These are phyloP conservation scores for Solanum lycopersicoides DNA, from an alignment of 257 asterid species.

Conservation along the genomic window DNA sequence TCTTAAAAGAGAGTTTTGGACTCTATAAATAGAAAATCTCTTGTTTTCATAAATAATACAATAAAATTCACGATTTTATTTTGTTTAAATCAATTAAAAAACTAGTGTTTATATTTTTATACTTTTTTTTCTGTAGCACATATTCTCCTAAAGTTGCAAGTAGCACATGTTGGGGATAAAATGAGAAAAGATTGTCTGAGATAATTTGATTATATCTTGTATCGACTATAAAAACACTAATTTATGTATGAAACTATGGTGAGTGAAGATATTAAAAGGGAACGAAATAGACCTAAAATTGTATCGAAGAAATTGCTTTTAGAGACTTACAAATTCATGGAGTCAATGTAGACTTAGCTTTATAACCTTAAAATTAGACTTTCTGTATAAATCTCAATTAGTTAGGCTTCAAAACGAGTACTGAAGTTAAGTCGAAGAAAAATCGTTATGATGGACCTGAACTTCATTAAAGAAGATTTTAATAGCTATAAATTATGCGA, in stretches of 20 bases:
- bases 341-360: not conserved
- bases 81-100: not conserved
- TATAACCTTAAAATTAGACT: not conserved
- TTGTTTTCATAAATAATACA: too few relatives aligned
- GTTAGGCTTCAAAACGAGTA: not conserved
- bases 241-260: not conserved
- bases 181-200: not conserved
- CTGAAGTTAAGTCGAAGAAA: not conserved
- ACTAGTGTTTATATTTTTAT: not conserved
- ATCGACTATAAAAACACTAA: not conserved
- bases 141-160: rapidly evolving
- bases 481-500: not conserved
- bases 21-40: not conserved
- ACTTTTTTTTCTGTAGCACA: not conserved
- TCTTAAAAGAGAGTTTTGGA: not conserved
- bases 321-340: not conserved
- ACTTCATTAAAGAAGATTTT: not conserved
- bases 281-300: not conserved
- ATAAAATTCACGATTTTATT: too few relatives aligned
- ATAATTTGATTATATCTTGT: not conserved
- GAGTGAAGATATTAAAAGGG: not conserved
- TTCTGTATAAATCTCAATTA: not conserved
- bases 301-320: not conserved
- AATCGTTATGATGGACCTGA: not conserved
- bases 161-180: not conserved